A percentile compares a stretch with the other conserved stretches of the same genome.
phyloP scores from a whole-genome alignment of 129 eudicot species.

The Pulicaria dysenterica region DNA sequence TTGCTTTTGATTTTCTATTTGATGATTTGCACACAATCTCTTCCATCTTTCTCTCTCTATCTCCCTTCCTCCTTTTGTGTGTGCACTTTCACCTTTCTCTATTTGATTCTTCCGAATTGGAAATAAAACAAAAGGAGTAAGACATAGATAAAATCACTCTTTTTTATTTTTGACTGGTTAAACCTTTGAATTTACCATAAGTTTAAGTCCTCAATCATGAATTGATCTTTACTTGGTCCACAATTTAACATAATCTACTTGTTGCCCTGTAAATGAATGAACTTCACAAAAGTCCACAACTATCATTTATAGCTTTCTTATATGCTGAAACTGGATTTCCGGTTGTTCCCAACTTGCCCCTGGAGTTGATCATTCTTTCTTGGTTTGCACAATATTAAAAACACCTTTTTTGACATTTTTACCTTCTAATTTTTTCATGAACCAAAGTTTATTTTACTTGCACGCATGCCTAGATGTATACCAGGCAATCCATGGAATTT shows the following conservation, averaged over 20 bases:
- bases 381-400: background rate
- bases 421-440: background rate
- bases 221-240: background rate
- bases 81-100: no score
- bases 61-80: no score
- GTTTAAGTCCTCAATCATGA: background rate
- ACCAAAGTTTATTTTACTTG: background rate
- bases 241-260: background rate
- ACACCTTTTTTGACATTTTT: background rate
- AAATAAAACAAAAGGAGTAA: no score
- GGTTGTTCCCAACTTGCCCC: constrained; percentile 8
- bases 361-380: constrained; percentile 6
- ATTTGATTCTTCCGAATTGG: no score
- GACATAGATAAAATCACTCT: no score
- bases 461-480: constrained; percentile 21
- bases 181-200: no score
- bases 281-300: background rate
- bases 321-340: background rate
- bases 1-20: no score
- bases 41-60: no score
- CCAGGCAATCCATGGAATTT: background rate
- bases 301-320: background rate
- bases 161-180: no score
- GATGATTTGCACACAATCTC: no score
- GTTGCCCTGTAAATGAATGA: background rate